Percentiles rank a stretch among this genome's conserved stretches.
Evolutionary conservation across 305 asterid species (phyloP).

Genomic region (Fraxinus latifolia): DNA sequence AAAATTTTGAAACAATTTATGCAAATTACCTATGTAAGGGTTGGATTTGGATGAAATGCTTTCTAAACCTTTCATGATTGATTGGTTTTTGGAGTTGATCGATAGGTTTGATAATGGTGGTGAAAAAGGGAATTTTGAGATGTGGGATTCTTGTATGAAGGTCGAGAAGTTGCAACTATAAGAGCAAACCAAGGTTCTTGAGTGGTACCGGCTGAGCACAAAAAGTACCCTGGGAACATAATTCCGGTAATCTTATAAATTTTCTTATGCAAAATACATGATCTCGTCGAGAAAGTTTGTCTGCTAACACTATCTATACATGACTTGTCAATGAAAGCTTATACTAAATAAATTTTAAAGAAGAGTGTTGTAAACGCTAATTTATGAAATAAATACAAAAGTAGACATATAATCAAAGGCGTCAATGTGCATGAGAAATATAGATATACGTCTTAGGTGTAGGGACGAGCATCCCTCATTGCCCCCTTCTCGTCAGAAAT

Average conservation of each 20-base stretch:
- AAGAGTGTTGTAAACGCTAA: not conserved
- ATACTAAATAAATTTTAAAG: not conserved
- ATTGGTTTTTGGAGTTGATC: too few species aligned
- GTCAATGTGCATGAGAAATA: too few species aligned
- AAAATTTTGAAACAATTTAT: too few species aligned
- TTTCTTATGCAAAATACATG: not conserved
- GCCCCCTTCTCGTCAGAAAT: not conserved
- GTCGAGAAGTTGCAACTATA: too few species aligned
- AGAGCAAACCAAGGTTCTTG: too few species aligned
- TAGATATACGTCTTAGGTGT: not conserved
- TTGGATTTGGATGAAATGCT: too few species aligned
- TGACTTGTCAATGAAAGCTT: not conserved
- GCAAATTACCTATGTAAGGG: too few species aligned
- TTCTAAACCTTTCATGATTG: too few species aligned
- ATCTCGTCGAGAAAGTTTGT: not conserved
- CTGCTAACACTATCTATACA: not conserved
- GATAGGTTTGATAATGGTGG: too few species aligned
- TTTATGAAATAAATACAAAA: not conserved
- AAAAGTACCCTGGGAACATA: not conserved
- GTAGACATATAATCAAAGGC: not conserved
- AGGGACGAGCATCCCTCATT: not conserved
- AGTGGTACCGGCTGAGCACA: not conserved
- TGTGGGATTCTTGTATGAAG: too few species aligned
- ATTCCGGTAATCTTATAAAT: not conserved
- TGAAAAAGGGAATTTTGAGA: too few species aligned